Evolutionary conservation across 139 green algal species (phyloP).

Genomic region (Tetradesmus lagerheimii): DNA sequence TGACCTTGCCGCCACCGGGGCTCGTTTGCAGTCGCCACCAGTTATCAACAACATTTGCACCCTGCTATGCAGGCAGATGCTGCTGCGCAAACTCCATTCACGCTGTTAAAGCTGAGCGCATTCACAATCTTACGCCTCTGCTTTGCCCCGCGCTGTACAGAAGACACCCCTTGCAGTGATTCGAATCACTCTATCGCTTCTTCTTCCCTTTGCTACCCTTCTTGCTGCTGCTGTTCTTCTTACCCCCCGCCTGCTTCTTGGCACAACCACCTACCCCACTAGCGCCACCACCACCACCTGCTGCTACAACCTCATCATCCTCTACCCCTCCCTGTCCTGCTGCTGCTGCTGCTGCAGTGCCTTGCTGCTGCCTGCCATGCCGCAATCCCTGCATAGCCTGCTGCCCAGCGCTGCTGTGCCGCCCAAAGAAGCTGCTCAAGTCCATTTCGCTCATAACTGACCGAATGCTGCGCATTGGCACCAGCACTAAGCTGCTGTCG

Average conservation of each 20-base stretch:
- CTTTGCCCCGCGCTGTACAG: too few relatives aligned
- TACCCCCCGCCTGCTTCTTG: background rate
- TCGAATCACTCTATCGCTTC: background rate
- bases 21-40: too few relatives aligned
- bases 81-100: too few relatives aligned
- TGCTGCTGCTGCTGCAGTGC: background rate
- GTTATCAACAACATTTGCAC: too few relatives aligned
- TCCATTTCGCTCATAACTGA: slow-evolving; percentile 36
- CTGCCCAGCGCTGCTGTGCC: background rate
- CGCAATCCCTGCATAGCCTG: background rate
- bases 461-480: background rate
- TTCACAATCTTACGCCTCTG: too few relatives aligned
- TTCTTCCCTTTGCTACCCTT: slow-evolving; percentile 31
- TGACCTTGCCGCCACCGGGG: too few relatives aligned
- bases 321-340: background rate
- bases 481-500: background rate
- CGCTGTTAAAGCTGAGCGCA: too few relatives aligned
- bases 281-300: background rate
- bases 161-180: too few relatives aligned
- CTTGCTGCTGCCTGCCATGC: slow-evolving; percentile 19
- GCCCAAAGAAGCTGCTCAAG: slow-evolving; percentile 29
- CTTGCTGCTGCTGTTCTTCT: slow-evolving; percentile 11
- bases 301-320: background rate
- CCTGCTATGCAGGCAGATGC: too few relatives aligned
- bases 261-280: background rate